Evolutionary conservation across 345 rosid genomes (phyloP), one percentile per base, ranked within the genome.

Genomic region (Sisymbrium altissimum): DNA sequence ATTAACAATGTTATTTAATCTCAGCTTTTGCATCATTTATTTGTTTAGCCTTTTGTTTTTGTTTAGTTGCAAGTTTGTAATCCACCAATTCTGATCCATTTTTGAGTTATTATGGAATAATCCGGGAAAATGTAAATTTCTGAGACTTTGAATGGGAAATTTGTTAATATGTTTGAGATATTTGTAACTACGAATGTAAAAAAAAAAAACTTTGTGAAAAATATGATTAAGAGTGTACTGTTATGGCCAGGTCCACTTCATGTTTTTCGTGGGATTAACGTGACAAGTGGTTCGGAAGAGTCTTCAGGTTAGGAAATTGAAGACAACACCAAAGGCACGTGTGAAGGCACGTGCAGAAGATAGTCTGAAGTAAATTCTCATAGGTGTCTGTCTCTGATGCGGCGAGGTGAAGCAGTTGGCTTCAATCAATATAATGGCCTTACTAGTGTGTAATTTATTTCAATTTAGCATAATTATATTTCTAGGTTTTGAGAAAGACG

Each of bases 301-400:
- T 33, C 55, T 66, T 74, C 49, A 53, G 50, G 66, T 73, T 19
- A n/a, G 50, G 19, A 54, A 54, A 48, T 38, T 53, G 50, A 60
- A 54, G 36, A 48, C 35, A 19, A 21, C 9, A 44, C 35, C 39
- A 45, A 61, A 52, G 66, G 58, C 66, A 62, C 49, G 48, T 70
- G 61, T 64, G 27, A 68, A 63, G 71, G 38, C 68, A 53, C 78
- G 41, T 58, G 75, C 45, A 55, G 53, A 44, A 64, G 71, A 56
- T 44, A 46, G 23, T 70, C 66, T 55, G 60, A 55, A 33, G 30
- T 44, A 7, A 35, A 53, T 48, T 62, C 36, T 75, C 32, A 8
- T 68, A 61, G 27, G 68, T 75, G 72, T 66, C 67, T 66, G 72
- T 50, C 56, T 50, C n/a, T 50, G 45, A 60, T 75, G 79, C 74